Evolutionary conservation across 331 rosid genomes (phyloP).

Genomic region (Prunus yedoensis): DNA sequence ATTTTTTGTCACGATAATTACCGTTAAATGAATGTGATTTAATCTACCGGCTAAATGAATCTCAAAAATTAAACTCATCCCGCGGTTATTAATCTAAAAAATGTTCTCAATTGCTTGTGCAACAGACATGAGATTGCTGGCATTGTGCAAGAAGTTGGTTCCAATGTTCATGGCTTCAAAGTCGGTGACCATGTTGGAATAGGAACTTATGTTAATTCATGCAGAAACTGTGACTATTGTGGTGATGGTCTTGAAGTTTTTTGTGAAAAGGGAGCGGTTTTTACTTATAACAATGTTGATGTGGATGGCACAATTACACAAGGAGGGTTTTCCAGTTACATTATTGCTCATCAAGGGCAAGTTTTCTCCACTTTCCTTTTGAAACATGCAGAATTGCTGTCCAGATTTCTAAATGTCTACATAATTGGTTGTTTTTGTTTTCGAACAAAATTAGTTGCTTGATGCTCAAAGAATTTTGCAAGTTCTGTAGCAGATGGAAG

Average conservation of each 20-base stretch:
- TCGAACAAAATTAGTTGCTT: neutral
- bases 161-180: constrained; percentile 47
- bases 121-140: constrained; percentile 77
- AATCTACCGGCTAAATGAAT: no score
- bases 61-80: no score
- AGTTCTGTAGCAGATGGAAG: neutral
- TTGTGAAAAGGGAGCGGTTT: constrained; percentile 44
- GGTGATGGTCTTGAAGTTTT: constrained; percentile 38
- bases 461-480: neutral
- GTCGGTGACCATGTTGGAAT: constrained; percentile 76
- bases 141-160: constrained; percentile 59
- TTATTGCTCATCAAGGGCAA: constrained; percentile 65
- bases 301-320: constrained; percentile 64
- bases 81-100: no score
- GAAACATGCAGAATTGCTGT: no score
- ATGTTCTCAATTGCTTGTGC: neutral
- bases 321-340: constrained; percentile 71
- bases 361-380: neutral
- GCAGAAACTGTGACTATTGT: constrained; percentile 64
- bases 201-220: constrained; percentile 64
- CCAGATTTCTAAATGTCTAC: neutral
- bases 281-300: constrained; percentile 50
- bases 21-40: no score
- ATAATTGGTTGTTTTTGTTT: neutral
- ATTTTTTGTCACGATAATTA: no score